A percentile compares a stretch with the other conserved stretches of the same genome.
Evolutionary conservation across 164 flowering plant genomes (phyloP).

Genomic region (Vitis labrusca): DNA sequence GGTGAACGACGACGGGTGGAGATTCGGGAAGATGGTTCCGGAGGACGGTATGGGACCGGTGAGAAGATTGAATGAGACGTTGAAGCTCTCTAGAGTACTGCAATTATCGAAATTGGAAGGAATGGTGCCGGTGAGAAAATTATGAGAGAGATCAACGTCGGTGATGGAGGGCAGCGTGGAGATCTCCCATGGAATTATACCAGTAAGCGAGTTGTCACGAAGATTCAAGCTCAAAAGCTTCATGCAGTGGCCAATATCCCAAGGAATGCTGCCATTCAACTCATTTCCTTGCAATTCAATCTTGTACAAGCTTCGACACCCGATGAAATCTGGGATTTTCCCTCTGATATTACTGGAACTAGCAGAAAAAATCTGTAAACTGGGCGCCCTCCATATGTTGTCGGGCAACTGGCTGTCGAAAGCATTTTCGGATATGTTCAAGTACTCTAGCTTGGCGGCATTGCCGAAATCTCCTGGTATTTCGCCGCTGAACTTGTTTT

Average conservation of each 20-base stretch:
- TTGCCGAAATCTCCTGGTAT: slow-evolving; percentile 67
- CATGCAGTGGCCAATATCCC: slow-evolving; percentile 76
- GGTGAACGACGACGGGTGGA: slow-evolving; percentile 75
- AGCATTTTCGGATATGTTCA: slow-evolving; percentile 65
- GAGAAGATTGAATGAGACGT: slow-evolving; percentile 74
- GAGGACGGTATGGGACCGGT: slow-evolving; percentile 71
- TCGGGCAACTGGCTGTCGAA: slow-evolving; percentile 46
- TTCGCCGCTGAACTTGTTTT: slow-evolving; percentile 60
- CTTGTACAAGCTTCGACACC: slow-evolving; percentile 67
- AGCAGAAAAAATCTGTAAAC: slow-evolving; percentile 68
- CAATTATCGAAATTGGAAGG: slow-evolving; percentile 71
- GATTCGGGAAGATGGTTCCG: slow-evolving; percentile 53
- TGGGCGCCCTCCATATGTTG: slow-evolving; percentile 70
- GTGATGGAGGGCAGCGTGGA: slow-evolving; percentile 72
- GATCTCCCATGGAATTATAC: slow-evolving; percentile 83
- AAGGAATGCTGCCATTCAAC: slow-evolving; percentile 68
- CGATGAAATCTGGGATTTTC: slow-evolving; percentile 65
- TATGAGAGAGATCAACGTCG: slow-evolving; percentile 74
- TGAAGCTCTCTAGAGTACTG: slow-evolving; percentile 69
- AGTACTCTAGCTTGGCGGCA: slow-evolving; percentile 38
- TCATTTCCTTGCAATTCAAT: slow-evolving; percentile 67
- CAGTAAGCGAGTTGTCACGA: slow-evolving; percentile 54
- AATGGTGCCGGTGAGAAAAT: slow-evolving; percentile 67
- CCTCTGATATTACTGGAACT: slow-evolving; percentile 48
- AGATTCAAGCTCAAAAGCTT: slow-evolving; percentile 67